Evolutionary conservation across 2,329 filamentous ascomycete species (phyloP), one percentile per base, ranked within the genome.

Genomic region (Coniosporium uncinatum): DNA sequence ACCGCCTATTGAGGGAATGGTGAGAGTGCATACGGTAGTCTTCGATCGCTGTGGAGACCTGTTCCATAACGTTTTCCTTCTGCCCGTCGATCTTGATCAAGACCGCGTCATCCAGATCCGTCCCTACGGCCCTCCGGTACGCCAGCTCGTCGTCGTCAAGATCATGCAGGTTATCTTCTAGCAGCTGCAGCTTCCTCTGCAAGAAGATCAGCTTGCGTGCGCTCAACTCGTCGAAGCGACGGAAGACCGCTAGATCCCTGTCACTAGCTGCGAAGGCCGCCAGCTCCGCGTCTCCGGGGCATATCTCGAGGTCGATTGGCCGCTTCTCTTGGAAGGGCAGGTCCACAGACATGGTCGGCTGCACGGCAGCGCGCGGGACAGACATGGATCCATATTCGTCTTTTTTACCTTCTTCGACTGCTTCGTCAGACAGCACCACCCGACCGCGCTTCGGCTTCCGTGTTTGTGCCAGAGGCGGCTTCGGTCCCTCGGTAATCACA

Each of bases 231-330:
- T 37, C 35, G 18, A 42, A 42, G 11, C 19, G 19, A 17, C 40
- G 40, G 29, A 39, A 42, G 21, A 42, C 29, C 14, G 40, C 36
- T n/a, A 38, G 36, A 21, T 42, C 40, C 22, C 18, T 14, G 19
- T 33, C 35, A 22, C 21, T 37, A 18, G 40, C 22, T 18, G 37
- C 32, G 18, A 38, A 22, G 16, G 24, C 36, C 16, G 40, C 40
- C 16, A 42, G 35, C 22, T 38, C 35, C 18, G 40, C 16, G 20
- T 29, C 24, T 2, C 34, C 40, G 14, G 31, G 32, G 17, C 37
- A 29, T 8, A 29, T 29, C n/a, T 29, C 24, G 24, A 29, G 24
- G 24, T 29, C 24, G 24, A 29, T 8, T n/a, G 24, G 24, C n/a
- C 24, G 24, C n/a, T 29, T 29, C n/a, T n/a, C n/a, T n/a, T n/a